phyloP scores from a whole-genome alignment of 164 flowering plant genomes.

The Saururus chinensis region DNA sequence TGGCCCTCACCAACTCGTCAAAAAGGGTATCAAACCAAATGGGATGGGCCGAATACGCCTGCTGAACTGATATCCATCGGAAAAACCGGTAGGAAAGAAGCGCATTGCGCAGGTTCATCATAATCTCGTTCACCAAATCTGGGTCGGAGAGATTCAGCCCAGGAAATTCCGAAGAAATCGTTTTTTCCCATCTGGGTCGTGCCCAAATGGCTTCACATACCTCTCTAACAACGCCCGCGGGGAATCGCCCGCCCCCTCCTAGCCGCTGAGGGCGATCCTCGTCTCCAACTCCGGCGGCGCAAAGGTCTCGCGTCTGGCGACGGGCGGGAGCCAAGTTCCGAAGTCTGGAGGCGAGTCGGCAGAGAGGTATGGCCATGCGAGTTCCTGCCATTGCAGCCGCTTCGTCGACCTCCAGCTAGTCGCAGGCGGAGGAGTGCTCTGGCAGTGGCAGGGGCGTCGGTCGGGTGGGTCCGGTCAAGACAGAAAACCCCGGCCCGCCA shows the following conservation, averaged over 20 bases:
- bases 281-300: not conserved
- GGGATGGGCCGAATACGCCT: constrained; percentile 16
- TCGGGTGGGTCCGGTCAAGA: too few relatives aligned
- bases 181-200: constrained; percentile 43
- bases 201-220: constrained; percentile 29
- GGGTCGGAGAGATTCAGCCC: constrained; percentile 32
- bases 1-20: constrained; percentile 35
- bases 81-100: constrained; percentile 37
- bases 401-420: too few relatives aligned
- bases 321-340: not conserved
- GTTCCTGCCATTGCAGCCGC: not conserved
- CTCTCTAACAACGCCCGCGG: not conserved
- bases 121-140: constrained; percentile 19
- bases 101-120: constrained; percentile 27
- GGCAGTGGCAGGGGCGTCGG: too few relatives aligned
- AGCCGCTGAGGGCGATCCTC: not conserved
- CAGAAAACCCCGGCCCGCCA: too few relatives aligned
- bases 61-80: constrained; percentile 31
- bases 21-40: constrained; percentile 24
- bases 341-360: not conserved
- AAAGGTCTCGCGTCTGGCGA: not conserved
- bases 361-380: not conserved
- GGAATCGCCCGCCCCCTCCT: not conserved
- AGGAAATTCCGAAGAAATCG: constrained; percentile 36
- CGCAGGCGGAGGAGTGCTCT: too few relatives aligned